Base-by-base conservation (phyloP, 805 yeast species). In the Candida railenensis region DNA sequence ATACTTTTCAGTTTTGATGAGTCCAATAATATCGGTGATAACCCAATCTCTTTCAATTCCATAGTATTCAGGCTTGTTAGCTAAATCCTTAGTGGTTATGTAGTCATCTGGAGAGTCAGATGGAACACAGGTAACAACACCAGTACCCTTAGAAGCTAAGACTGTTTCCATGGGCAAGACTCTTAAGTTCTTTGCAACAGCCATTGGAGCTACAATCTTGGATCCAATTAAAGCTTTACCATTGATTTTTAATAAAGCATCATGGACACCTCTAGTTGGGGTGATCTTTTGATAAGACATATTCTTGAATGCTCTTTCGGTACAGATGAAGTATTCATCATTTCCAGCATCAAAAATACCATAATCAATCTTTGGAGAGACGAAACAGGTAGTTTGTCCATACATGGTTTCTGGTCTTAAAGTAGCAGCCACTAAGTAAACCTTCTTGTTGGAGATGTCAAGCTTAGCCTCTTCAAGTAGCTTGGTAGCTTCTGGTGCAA, bases 391-490 rank as follows among this genome's bases (percentile, higher is more conserved):
- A 3, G 97, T 89, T 76, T 94, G 98, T 53, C 97, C 98, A 62
- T 91, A 91, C 97, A 94, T 89, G 56, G 99, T 94, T 74, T 94
- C 99, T 28, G 99, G 97, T 74, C 99, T 85, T 62, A 94, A 81
- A 57, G 99, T 94, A 22, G 98, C 98, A 49, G 99, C 99, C 42
- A 94, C 89, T 50, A 94, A 76, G 72, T 66, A 89, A 22, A 90
- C 76, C 57, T 83, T 86, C 73, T 87, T 89, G 48, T 69, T 73
- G 21, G 64, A 55, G 22, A 70, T 47, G 19, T 16, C 22, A 4
- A 36, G 12, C 34, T 71, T 70, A 47, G 78, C 73, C 45, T 73
- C 74, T 43, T 71, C 71, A 44, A 85, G 74, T 34, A 73, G 64
- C 56, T 79, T 78, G 37, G 81, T 73, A 28, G 89, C 85, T 42